Conservation (phyloP, 2,329 filamentous ascomycete genomes). For the Ploettnerulaceae sp. region DNA sequence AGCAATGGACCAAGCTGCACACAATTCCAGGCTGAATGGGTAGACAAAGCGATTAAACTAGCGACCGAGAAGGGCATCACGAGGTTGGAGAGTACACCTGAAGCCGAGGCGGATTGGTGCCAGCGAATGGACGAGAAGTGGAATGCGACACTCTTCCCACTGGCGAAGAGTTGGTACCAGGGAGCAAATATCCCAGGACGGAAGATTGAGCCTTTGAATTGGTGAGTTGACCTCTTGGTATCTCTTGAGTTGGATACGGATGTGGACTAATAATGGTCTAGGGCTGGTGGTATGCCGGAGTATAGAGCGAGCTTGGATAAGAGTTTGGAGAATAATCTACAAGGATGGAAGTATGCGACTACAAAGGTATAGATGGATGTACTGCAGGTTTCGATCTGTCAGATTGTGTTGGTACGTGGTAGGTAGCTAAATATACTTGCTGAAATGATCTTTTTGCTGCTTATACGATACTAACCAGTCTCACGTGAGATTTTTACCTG, state of each 20-base stretch:
- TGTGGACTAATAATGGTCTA: neutral
- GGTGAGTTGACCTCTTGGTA: conserved; percentile 1
- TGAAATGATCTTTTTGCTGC: too few species aligned
- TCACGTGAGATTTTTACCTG: too few species aligned
- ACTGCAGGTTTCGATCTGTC: neutral
- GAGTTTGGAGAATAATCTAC: conserved; percentile 5
- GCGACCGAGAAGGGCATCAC: conserved; percentile 30
- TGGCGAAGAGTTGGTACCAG: conserved; percentile 38
- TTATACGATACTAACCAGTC: too few species aligned
- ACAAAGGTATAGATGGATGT: neutral
- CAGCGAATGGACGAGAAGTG: conserved; percentile 31
- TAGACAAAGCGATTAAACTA: conserved; percentile 34
- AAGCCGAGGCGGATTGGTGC: conserved; percentile 34
- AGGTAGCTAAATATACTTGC: too few species aligned
- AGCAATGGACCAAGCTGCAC: conserved; percentile 39
- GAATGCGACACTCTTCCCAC: conserved; percentile 33
- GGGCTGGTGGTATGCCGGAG: neutral
- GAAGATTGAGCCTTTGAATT: conserved; percentile 35
- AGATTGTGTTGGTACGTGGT: too few species aligned
- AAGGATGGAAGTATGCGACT: conserved; percentile 8
- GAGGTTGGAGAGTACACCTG: conserved; percentile 33
- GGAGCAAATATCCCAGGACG: conserved; percentile 41
- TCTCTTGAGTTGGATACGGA: conserved; percentile 6
- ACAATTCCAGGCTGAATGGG: conserved; percentile 40
- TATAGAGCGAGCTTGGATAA: conserved; percentile 1